These are phyloP conservation scores for Hortiboletus flavorubellus DNA, from an alignment of 768 basidiomycete species.

Conservation along the genomic window DNA sequence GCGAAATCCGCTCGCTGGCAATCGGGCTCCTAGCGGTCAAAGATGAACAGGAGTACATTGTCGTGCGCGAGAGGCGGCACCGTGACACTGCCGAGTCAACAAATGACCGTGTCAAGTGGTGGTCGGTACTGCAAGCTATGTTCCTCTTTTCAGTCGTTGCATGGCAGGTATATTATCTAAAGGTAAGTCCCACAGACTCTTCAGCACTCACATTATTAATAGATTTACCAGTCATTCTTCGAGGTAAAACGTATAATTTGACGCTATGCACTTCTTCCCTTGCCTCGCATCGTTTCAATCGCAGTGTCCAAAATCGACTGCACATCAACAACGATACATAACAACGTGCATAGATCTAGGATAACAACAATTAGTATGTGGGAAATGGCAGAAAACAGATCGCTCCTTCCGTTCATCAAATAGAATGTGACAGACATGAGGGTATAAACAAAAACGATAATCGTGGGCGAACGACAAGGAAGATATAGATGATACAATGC, in stretches of 20 bases:
- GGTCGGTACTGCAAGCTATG: slow-evolving; percentile 88
- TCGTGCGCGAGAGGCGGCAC: slow-evolving; percentile 88
- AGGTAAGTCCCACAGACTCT: slow-evolving; percentile 44
- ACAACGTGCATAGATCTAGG: slow-evolving; percentile 27
- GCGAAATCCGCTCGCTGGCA: slow-evolving; percentile 85
- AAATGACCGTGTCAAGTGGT: slow-evolving; percentile 97
- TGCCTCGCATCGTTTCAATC: neutral
- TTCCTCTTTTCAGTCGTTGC: slow-evolving; percentile 88
- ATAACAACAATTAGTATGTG: slow-evolving; percentile 26
- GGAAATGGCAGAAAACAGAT: neutral
- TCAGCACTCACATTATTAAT: slow-evolving; percentile 1
- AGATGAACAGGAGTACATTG: slow-evolving; percentile 99
- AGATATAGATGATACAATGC: slow-evolving; percentile 17
- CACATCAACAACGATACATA: slow-evolving; percentile 20
- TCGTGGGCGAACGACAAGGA: slow-evolving; percentile 6
- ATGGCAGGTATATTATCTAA: slow-evolving; percentile 98
- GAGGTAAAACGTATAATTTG: slow-evolving; percentile 89
- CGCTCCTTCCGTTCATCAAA: slow-evolving; percentile 5
- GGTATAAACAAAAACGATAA: slow-evolving; percentile 21
- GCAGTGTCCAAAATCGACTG: neutral
- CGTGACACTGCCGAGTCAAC: slow-evolving; percentile 93
- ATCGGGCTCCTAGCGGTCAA: slow-evolving; percentile 85
- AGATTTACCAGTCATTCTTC: slow-evolving; percentile 65
- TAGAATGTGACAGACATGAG: slow-evolving; percentile 9
- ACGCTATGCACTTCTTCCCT: slow-evolving; percentile 12